Percentiles rank a stretch among this genome's conserved stretches.
Evolutionary conservation across 2,329 filamentous ascomycete species (phyloP).

Genomic region (Dendrostoma leiphaemia): DNA sequence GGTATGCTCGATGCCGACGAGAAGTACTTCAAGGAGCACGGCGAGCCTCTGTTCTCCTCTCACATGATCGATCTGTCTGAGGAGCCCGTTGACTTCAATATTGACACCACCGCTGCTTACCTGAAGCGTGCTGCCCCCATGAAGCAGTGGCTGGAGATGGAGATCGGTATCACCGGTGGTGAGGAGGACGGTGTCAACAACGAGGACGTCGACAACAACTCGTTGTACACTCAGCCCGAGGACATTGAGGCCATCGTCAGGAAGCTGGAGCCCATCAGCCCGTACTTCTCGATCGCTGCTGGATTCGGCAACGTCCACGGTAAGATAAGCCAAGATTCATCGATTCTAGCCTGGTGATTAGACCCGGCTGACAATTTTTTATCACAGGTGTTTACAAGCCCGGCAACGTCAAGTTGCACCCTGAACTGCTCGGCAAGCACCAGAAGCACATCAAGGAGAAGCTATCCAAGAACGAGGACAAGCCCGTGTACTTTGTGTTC

Average conservation of each 20-base stretch:
- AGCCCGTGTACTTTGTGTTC: conserved; percentile 99
- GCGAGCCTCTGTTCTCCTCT: conserved; percentile 88
- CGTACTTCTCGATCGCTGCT: conserved; percentile 97
- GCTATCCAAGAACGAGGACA: conserved; percentile 67
- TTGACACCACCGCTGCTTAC: conserved; percentile 88
- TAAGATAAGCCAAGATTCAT: background rate
- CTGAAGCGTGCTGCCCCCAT: conserved; percentile 90
- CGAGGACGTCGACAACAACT: conserved; percentile 94
- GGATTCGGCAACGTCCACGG: conserved; percentile 96
- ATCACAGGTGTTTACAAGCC: conserved; percentile 86
- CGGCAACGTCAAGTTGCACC: conserved; percentile 88
- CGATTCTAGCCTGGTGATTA: no score
- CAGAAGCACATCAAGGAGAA: conserved; percentile 87
- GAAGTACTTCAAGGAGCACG: conserved; percentile 88
- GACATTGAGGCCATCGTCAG: conserved; percentile 92
- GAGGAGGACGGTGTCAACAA: conserved; percentile 99
- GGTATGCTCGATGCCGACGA: conserved; percentile 95
- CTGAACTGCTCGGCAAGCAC: conserved; percentile 95
- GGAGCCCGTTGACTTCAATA: conserved; percentile 87
- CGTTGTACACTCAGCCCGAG: conserved; percentile 96
- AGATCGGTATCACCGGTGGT: conserved; percentile 90
- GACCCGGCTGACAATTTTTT: background rate
- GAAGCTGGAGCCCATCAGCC: conserved; percentile 78
- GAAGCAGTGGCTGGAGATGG: conserved; percentile 99
- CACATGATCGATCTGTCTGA: conserved; percentile 99